Conservation (phyloP, 2,329 filamentous ascomycete genomes). For the Beauveria brongniartii region DNA sequence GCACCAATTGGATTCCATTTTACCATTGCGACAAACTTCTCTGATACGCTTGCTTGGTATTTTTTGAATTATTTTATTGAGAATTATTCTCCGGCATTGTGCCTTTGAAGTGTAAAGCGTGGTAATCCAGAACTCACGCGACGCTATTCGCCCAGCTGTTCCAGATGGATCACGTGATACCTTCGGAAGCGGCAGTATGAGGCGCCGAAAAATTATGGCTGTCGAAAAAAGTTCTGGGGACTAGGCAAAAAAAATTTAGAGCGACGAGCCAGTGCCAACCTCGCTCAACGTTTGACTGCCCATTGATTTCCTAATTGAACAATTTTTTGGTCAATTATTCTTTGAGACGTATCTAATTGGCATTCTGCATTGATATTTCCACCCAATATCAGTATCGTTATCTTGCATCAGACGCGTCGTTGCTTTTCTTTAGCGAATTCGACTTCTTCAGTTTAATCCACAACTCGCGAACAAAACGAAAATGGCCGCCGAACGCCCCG, state of each 20-base stretch:
- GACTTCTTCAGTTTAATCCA: too few species aligned
- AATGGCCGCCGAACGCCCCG: slow-evolving; percentile 41
- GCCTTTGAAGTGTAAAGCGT: neutral
- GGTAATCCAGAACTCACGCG: slow-evolving; percentile 3
- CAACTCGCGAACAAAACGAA: slow-evolving; percentile 8
- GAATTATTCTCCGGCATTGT: neutral
- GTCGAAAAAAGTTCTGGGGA: neutral
- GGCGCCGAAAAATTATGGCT: slow-evolving; percentile 21
- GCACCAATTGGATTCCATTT: neutral
- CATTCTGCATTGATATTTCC: neutral
- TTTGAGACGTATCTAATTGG: neutral
- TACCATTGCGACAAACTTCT: too few species aligned
- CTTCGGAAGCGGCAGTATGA: slow-evolving; percentile 23
- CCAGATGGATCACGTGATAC: neutral
- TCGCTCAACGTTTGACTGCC: neutral
- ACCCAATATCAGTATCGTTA: neutral
- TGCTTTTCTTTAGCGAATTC: slow-evolving; percentile 12
- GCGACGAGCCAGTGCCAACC: neutral
- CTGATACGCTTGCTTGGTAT: too few species aligned
- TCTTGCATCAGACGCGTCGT: neutral
- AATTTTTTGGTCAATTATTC: neutral
- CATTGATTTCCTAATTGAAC: neutral
- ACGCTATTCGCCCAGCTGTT: neutral
- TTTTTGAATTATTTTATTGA: neutral
- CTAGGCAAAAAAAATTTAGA: slow-evolving; percentile 9